Evolutionary conservation across 140 eudicot species (phyloP).

Genomic region (Erigeron philadelphicus): DNA sequence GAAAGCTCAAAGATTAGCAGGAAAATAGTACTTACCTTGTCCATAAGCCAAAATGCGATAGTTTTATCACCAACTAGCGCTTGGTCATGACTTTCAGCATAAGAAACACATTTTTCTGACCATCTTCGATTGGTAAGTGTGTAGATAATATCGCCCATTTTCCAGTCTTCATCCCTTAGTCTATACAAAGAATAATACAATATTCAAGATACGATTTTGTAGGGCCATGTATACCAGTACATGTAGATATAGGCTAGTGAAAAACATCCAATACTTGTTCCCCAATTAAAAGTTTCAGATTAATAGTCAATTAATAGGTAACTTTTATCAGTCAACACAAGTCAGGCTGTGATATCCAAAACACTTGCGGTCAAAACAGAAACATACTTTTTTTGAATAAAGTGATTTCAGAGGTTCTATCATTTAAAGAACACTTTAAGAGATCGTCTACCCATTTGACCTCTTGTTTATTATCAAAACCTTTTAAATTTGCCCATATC

Average conservation of each 20-base stretch:
- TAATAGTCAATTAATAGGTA: too few relatives aligned
- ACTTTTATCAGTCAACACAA: too few relatives aligned
- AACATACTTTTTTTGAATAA: too few relatives aligned
- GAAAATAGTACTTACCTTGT: conserved; percentile 53
- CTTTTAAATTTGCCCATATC: too few relatives aligned
- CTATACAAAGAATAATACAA: conserved; percentile 38
- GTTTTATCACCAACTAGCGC: conserved; percentile 99
- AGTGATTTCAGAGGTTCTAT: too few relatives aligned
- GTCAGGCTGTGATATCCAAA: too few relatives aligned
- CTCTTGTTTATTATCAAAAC: too few relatives aligned
- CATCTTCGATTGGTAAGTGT: conserved; percentile 95
- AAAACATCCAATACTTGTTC: background rate
- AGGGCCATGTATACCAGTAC: background rate
- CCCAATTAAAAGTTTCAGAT: background rate
- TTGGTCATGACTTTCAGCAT: conserved; percentile 99
- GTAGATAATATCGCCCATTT: conserved; percentile 83
- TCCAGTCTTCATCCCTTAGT: conserved; percentile 90
- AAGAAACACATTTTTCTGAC: conserved; percentile 84
- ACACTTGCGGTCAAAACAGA: too few relatives aligned
- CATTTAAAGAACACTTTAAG: too few relatives aligned
- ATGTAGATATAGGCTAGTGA: background rate
- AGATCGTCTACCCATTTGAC: too few relatives aligned
- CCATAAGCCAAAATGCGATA: conserved; percentile 99
- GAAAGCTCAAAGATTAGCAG: background rate
- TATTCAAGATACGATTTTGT: conserved; percentile 14